Evolutionary conservation across 2,329 filamentous ascomycete genomes (phyloP).

Genomic region (Scedosporium apiospermum): DNA sequence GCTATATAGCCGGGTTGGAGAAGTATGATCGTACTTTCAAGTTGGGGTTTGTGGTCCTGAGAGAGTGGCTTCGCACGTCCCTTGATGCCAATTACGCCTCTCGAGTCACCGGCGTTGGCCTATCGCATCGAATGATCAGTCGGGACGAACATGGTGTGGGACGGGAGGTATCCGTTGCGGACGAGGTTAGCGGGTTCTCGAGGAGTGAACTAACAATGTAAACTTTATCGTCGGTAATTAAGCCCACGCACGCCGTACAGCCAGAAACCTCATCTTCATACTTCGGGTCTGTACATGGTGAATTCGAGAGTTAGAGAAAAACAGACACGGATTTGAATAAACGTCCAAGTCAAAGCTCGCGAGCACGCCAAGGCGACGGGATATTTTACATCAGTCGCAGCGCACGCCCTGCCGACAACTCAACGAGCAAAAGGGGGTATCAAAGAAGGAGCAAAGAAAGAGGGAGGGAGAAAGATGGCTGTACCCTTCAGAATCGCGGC

Average conservation of each 20-base stretch:
- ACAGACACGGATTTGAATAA: not conserved
- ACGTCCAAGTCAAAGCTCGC: not conserved
- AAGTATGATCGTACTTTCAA: slow-evolving; percentile 60
- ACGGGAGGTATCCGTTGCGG: not conserved
- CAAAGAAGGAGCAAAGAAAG: not conserved
- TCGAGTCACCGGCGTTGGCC: slow-evolving; percentile 96
- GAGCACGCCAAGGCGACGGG: not conserved
- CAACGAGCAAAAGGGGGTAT: not conserved
- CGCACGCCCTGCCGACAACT: not conserved
- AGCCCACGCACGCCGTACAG: slow-evolving; percentile 86
- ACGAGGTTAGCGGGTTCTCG: not conserved
- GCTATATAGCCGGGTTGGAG: not conserved
- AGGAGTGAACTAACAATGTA: slow-evolving; percentile 65
- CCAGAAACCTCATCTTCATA: slow-evolving; percentile 98
- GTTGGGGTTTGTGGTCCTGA: slow-evolving; percentile 99
- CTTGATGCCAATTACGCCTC: slow-evolving; percentile 91
- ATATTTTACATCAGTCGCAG: too few relatives aligned
- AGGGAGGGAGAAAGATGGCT: slow-evolving; percentile 6
- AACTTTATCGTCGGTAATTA: slow-evolving; percentile 86
- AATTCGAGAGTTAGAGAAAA: not conserved
- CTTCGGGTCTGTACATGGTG: slow-evolving; percentile 63
- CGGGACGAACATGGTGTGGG: not conserved
- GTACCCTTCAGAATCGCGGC: slow-evolving; percentile 90
- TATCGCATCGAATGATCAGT: slow-evolving; percentile 25
- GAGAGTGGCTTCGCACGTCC: slow-evolving; percentile 94